A percentile compares a stretch with the other conserved stretches of the same genome.
Conservation (phyloP, 805 yeast genomes). For the Hyphopichia homilentoma region DNA sequence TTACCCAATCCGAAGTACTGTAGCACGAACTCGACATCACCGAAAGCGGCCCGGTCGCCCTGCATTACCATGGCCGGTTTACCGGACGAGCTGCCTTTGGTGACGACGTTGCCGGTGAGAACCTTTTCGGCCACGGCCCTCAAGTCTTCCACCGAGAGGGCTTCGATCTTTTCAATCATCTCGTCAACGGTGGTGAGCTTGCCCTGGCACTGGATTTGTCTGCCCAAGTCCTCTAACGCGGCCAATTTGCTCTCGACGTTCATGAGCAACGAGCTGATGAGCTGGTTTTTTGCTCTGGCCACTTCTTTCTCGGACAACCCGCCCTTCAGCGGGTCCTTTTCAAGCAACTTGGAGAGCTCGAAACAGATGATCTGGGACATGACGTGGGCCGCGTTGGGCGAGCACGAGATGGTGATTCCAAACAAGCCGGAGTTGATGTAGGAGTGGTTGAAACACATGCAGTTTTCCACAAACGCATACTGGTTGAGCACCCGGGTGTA, state of each 20-base stretch:
- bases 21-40: slow-evolving; percentile 70
- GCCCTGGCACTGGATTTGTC: slow-evolving; percentile 87
- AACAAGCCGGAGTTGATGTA: slow-evolving; percentile 88
- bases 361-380: slow-evolving; percentile 72
- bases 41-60: slow-evolving; percentile 82
- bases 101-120: slow-evolving; percentile 61
- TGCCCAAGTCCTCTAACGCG: slow-evolving; percentile 92
- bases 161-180: slow-evolving; percentile 76
- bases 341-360: slow-evolving; percentile 35
- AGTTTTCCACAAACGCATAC: slow-evolving; percentile 86
- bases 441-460: slow-evolving; percentile 84
- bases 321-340: slow-evolving; percentile 38
- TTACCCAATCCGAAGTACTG: slow-evolving; percentile 71
- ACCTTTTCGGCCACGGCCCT: slow-evolving; percentile 70
- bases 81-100: slow-evolving; percentile 44
- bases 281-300: slow-evolving; percentile 85
- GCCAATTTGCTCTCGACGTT: slow-evolving; percentile 90
- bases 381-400: slow-evolving; percentile 82
- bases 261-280: slow-evolving; percentile 84
- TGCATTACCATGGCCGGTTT: slow-evolving; percentile 85
- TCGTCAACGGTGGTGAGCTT: slow-evolving; percentile 70
- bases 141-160: slow-evolving; percentile 64
- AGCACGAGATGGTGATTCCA: slow-evolving; percentile 81
- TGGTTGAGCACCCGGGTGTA: slow-evolving; percentile 89
- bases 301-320: slow-evolving; percentile 72